Percentiles rank a stretch among this genome's conserved stretches.
Evolutionary conservation across 768 basidiomycete genomes (phyloP).

Genomic region (Galerina sulciceps): DNA sequence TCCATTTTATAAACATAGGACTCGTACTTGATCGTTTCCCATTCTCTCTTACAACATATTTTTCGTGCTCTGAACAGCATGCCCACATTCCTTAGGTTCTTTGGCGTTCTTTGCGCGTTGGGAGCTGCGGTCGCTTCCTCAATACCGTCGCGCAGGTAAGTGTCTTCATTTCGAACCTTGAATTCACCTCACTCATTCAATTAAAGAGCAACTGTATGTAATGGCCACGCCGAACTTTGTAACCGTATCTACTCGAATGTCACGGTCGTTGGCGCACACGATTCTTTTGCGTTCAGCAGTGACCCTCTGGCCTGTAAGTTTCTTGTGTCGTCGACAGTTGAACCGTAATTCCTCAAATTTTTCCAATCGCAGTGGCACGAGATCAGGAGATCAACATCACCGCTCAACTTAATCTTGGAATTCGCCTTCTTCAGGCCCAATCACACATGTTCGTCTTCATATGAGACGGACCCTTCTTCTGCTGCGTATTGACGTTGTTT

Average conservation of each 20-base stretch:
- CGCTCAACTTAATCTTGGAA: constrained; percentile 52
- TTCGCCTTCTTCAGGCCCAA: constrained; percentile 66
- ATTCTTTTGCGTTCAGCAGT: constrained; percentile 56
- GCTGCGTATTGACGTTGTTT: not conserved
- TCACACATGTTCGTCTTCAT: constrained; percentile 42
- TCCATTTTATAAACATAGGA: not conserved
- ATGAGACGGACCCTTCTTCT: not conserved
- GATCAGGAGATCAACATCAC: constrained; percentile 57
- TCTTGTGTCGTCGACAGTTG: not conserved
- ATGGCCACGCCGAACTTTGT: constrained; percentile 70
- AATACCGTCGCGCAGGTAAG: constrained; percentile 1
- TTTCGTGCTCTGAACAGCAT: not conserved
- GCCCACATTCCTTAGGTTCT: constrained; percentile 3
- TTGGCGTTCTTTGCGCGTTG: not conserved
- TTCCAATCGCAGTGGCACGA: constrained; percentile 39
- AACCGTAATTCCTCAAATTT: not conserved
- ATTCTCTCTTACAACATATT: not conserved
- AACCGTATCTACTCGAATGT: constrained; percentile 55
- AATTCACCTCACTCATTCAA: not conserved
- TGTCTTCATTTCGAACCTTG: not conserved
- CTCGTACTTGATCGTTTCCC: not conserved
- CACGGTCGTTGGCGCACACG: constrained; percentile 55
- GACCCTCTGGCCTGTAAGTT: constrained; percentile 50
- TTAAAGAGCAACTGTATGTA: constrained; percentile 54
- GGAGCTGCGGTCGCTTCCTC: not conserved